Conservation (phyloP, 2,329 filamentous ascomycete species). For the Macrophomina pseudophaseolina region DNA sequence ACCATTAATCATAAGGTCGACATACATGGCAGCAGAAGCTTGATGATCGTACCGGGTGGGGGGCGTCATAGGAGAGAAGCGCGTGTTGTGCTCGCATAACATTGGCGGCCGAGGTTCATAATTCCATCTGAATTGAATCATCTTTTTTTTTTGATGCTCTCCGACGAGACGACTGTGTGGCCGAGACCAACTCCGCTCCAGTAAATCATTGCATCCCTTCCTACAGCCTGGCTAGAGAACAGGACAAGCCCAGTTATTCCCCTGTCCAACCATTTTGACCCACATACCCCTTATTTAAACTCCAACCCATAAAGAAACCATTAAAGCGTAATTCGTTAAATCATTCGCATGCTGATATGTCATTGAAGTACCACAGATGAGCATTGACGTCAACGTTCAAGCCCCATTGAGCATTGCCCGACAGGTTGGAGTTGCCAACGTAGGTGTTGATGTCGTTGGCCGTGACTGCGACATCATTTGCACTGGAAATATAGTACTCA, state of each 20-base stretch:
- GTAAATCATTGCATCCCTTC: too few relatives aligned
- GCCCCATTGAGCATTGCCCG: conserved; percentile 39
- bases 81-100: too few relatives aligned
- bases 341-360: conserved; percentile 38
- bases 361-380: conserved; percentile 45
- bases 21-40: too few relatives aligned
- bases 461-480: conserved; percentile 33
- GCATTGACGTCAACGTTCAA: conserved; percentile 34
- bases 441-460: conserved; percentile 34
- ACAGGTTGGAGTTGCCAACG: conserved; percentile 33
- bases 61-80: too few relatives aligned
- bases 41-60: too few relatives aligned
- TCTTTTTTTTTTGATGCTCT: too few relatives aligned
- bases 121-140: too few relatives aligned
- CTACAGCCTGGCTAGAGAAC: neutral
- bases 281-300: conserved; percentile 14
- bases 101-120: too few relatives aligned
- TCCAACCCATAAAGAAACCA: neutral
- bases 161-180: too few relatives aligned
- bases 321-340: conserved; percentile 5
- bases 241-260: neutral
- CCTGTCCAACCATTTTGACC: neutral
- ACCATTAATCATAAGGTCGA: too few relatives aligned
- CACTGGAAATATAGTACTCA: conserved; percentile 62
- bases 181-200: too few relatives aligned